phyloP scores from a whole-genome alignment of 2,329 filamentous ascomycete species.

The Trichothecium roseum region DNA sequence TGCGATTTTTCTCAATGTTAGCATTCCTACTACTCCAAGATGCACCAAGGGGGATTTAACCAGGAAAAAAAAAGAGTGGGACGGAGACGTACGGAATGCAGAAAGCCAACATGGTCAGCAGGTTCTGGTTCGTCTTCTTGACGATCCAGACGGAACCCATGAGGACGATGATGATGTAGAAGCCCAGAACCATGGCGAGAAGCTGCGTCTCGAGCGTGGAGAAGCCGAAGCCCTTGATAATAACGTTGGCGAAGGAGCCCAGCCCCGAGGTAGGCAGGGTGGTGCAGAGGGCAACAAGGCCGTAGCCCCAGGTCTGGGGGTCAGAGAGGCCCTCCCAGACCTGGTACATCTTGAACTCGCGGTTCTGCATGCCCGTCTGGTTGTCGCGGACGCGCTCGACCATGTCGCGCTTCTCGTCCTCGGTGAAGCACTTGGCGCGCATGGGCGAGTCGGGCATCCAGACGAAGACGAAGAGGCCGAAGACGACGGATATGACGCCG shows the following conservation, averaged over 20 bases:
- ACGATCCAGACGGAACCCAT: constrained; percentile 57
- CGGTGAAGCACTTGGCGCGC: constrained; percentile 58
- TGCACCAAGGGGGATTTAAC: too few species aligned
- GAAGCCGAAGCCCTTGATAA: constrained; percentile 61
- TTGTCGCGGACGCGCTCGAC: constrained; percentile 49
- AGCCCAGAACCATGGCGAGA: constrained; percentile 64
- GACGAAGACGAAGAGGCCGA: constrained; percentile 51
- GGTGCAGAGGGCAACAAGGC: constrained; percentile 57
- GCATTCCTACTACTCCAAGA: too few species aligned
- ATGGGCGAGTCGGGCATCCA: constrained; percentile 62
- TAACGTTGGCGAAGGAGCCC: constrained; percentile 64
- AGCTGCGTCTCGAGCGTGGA: constrained; percentile 52
- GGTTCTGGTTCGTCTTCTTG: constrained; percentile 58
- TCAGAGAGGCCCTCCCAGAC: constrained; percentile 46
- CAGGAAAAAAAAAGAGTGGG: too few species aligned
- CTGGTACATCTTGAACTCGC: constrained; percentile 34
- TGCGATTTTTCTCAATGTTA: constrained; percentile 14
- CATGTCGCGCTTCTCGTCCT: constrained; percentile 55
- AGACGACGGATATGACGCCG: constrained; percentile 52
- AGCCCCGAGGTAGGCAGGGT: constrained; percentile 67
- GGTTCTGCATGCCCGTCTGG: constrained; percentile 53
- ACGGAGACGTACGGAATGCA: constrained; percentile 43
- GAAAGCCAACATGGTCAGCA: constrained; percentile 46
- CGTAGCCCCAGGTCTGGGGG: constrained; percentile 56
- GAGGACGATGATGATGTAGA: constrained; percentile 62